Evolutionary conservation across 345 rosid species (phyloP).

Genomic region (Euphorbia tirucalli): DNA sequence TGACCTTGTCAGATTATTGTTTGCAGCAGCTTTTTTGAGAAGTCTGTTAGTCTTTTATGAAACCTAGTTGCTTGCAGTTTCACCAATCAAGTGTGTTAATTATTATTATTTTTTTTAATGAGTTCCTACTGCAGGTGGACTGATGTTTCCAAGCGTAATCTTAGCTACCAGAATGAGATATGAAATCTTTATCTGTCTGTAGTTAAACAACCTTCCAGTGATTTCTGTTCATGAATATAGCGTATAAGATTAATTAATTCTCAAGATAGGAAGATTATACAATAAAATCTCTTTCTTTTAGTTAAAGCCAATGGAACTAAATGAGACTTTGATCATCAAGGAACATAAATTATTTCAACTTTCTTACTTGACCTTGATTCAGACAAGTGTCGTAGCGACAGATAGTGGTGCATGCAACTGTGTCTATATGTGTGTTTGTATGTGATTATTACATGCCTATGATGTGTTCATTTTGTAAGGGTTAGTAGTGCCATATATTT

Average conservation of each 20-base stretch:
- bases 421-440: too few relatives aligned
- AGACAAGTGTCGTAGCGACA: too few relatives aligned
- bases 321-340: background rate
- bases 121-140: background rate
- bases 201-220: too few relatives aligned
- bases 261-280: background rate
- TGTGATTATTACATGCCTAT: too few relatives aligned
- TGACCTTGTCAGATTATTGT: background rate
- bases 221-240: background rate
- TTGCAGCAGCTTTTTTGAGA: background rate
- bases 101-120: too few relatives aligned
- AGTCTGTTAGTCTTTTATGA: background rate
- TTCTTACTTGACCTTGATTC: background rate
- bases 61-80: background rate
- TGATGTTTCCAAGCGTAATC: background rate
- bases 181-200: background rate
- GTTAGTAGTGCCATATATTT: background rate
- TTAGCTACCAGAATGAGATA: background rate
- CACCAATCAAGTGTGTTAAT: too few relatives aligned
- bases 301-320: background rate
- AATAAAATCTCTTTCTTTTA: background rate
- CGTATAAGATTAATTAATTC: background rate
- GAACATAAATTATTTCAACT: background rate
- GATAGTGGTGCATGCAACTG: too few relatives aligned
- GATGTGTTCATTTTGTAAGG: too few relatives aligned